phyloP scores from a whole-genome alignment of 1,139 yeast species.

The Suhomyces bokatorum region DNA sequence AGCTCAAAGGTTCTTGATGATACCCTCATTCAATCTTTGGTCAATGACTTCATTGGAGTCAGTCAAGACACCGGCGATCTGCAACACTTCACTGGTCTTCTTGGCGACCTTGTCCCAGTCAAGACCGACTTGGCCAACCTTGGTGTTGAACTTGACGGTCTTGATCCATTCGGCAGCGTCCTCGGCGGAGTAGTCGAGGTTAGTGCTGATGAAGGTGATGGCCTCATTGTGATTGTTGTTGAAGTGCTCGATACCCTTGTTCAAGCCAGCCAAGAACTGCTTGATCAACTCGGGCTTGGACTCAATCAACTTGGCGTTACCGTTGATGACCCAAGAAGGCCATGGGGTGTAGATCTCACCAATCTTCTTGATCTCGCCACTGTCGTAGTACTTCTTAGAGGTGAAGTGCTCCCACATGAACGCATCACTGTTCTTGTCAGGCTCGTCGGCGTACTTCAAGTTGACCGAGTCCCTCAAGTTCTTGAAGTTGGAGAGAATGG shows the following conservation, averaged over 20 bases:
- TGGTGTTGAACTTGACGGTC: slow-evolving; percentile 64
- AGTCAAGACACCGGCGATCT: slow-evolving; percentile 58
- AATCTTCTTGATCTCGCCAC: slow-evolving; percentile 71
- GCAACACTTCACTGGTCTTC: slow-evolving; percentile 61
- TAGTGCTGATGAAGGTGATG: slow-evolving; percentile 58
- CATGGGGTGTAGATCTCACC: slow-evolving; percentile 94
- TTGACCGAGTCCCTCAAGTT: slow-evolving; percentile 82
- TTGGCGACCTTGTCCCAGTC: slow-evolving; percentile 53
- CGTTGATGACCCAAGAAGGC: slow-evolving; percentile 90
- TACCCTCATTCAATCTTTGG: slow-evolving; percentile 33
- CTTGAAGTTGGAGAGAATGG: slow-evolving; percentile 65
- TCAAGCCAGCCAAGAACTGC: slow-evolving; percentile 53
- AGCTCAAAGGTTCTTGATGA: slow-evolving; percentile 13
- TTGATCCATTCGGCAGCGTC: slow-evolving; percentile 82
- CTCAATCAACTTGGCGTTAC: slow-evolving; percentile 37
- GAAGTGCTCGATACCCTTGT: slow-evolving; percentile 70
- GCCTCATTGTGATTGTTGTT: slow-evolving; percentile 62
- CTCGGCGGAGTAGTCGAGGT: slow-evolving; percentile 72
- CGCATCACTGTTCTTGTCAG: slow-evolving; percentile 58
- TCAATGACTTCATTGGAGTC: slow-evolving; percentile 35
- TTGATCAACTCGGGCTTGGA: slow-evolving; percentile 30
- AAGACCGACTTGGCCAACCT: slow-evolving; percentile 43
- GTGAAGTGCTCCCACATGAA: slow-evolving; percentile 97
- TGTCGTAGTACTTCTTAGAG: slow-evolving; percentile 79
- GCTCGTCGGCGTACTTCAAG: slow-evolving; percentile 36